Evolutionary conservation across 2,329 filamentous ascomycete species (phyloP), one percentile per base, ranked within the genome.

Genomic region (Metarhizium anisopliae): DNA sequence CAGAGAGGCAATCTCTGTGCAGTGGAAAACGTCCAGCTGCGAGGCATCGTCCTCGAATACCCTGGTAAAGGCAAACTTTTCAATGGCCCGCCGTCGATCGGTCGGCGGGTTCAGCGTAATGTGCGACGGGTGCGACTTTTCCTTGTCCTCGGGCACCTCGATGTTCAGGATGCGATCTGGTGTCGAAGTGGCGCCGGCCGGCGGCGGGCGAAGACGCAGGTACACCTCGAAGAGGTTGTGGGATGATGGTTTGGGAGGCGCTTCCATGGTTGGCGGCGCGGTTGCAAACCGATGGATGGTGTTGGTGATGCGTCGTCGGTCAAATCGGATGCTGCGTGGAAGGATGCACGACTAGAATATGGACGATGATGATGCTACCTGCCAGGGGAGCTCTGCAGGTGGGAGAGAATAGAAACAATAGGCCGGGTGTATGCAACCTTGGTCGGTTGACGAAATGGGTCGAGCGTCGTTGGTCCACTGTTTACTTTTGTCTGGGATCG

Each of bases 11-110:
- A 96, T 82, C 29, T 87, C 86, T 0, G 87, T 89, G 65, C 86
- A 86, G 61, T 90, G 81, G 67, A 99, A 96, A 10, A 99, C 74
- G 65, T 96, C 90, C 32, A 94, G 76, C 67, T 99, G 94, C 6
- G 82, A 83, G 2, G 90, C 85, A 64, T 87, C 79, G 67, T 97
- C 92, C 63, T 95, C 88, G 63, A 97, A 96, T 1, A 99, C 91
- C 59, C 84, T 84, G 0, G 94, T 99, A 67, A 99, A 99, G 2
- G 86, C 89, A 68, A 97, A 99, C 67, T 88, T 90, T 70, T 99
- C 94, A 40, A 96, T 84, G 1, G 92, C 91, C 50, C 92, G 84
- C 62, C 93, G 89, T 56, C 93, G 82, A 59, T 96, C 93, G 59
- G 85, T 88, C 2, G 90, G 89, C 0, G 92, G 91, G 62, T 89